Evolutionary conservation across 2,329 filamentous ascomycete species (phyloP).

Genomic region (Pseudocercospora ulei): DNA sequence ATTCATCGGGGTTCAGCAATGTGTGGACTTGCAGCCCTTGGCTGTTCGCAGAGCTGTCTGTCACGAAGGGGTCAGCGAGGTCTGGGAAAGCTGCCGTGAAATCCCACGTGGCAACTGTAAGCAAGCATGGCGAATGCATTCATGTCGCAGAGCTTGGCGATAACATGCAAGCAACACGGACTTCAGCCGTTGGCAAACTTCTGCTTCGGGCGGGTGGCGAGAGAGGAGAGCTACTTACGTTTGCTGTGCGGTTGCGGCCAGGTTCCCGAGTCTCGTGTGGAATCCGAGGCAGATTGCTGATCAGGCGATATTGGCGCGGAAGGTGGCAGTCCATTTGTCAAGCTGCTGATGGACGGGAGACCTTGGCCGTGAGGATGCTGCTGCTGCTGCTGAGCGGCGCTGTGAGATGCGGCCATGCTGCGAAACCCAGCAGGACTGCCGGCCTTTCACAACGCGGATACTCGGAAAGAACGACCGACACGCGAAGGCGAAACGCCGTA

Average conservation of each 20-base stretch:
- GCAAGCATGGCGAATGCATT: slow-evolving; percentile 12
- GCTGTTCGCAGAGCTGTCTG: slow-evolving; percentile 37
- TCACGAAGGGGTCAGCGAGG: background rate
- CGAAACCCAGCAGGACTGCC: background rate
- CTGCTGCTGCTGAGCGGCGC: slow-evolving; percentile 17
- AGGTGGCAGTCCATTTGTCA: slow-evolving; percentile 34
- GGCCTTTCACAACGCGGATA: background rate
- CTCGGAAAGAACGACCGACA: background rate
- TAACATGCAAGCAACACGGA: no score
- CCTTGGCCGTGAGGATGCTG: slow-evolving; percentile 24
- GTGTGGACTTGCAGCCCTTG: slow-evolving; percentile 44
- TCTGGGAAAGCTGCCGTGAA: slow-evolving; percentile 3
- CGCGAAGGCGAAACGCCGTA: background rate
- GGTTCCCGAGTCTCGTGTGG: slow-evolving; percentile 34
- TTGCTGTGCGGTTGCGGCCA: slow-evolving; percentile 35
- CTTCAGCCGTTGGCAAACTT: no score
- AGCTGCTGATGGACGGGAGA: slow-evolving; percentile 34
- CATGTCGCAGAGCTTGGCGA: no score
- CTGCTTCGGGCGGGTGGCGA: no score
- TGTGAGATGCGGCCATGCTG: slow-evolving; percentile 26
- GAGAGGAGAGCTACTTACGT: slow-evolving; percentile 28
- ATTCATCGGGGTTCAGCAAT: slow-evolving; percentile 44
- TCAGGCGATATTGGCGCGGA: slow-evolving; percentile 30
- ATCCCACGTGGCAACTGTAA: slow-evolving; percentile 2
- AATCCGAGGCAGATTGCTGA: slow-evolving; percentile 28